Base-by-base conservation (phyloP, 768 basidiomycete genomes). In the Russula griseocarnosa region DNA sequence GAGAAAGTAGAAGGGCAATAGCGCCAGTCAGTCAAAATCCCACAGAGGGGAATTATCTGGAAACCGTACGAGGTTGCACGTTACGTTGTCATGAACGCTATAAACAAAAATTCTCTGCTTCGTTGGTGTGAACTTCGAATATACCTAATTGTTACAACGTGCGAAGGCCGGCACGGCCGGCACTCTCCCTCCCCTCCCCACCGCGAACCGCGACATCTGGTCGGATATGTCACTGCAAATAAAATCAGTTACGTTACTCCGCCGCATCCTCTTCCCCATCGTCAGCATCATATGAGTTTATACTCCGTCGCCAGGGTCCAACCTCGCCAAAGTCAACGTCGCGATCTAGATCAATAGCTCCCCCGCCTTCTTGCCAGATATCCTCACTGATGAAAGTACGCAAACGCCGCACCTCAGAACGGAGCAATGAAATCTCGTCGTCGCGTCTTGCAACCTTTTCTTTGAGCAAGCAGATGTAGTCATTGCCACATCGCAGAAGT, bases 401-500 rank as follows among this genome's bases (percentile, higher is more conserved):
- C 72, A 94, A 73, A 62, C 85, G 76, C 67, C 72, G 71, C 30
- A 96, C 81, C 73, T 94, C 92, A 66, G 71, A 73, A 67, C 92
- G 79, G 71, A 96, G 72, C 70, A 69, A 76, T 62, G 72, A 77
- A 69, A 96, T 89, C 76, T 94, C 92, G 52, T 80, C 81, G 70
- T 97, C 92, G 66, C 94, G 76, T 71, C 90, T 80, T 59, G 90
- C 87, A 55, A 95, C 82, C 34, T 90, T 83, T 20, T 77, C 86
- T 65, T 89, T 89, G 70, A 97, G 80, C 66, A 83, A 77, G 67
- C 87, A 80, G 66, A 98, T 87, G 72, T 82, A 95, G 73, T 94
- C 90, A 73, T 98, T 98, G 40, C 90, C 91, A 71, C 92, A 95
- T 63, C 92, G 86, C 60, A 98, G 75, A 42, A 98, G 77, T 75